Base-by-base conservation (phyloP, 75 land plant species). In the Sequoia sempervirens region DNA sequence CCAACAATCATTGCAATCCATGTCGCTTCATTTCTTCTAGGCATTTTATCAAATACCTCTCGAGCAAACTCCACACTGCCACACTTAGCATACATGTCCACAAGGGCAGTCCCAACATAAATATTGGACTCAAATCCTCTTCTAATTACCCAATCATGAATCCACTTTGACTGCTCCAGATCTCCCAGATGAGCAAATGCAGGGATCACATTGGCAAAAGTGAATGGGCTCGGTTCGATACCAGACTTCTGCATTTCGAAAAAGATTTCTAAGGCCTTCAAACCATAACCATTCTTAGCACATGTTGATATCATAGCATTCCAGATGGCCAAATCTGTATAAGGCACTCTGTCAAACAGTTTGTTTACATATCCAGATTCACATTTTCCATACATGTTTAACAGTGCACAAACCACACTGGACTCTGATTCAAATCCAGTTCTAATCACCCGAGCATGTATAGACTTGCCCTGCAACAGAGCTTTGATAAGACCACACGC, bases 381-480 rank as follows among this genome's bases (percentile, higher is more conserved):
- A 50, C 37, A 78, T 52, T 75, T 75, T 9, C 92, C 95, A 82
- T 93, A 93, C 91, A 95, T 88, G 70, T 89, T 89, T 52, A 92
- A 79, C 58, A 95, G 89, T 28, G 92, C 53, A 82, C 89, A 85
- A 4, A 79, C 52, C 80, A 93, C 86, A 12, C 88, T 88, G 14
- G 23, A 5, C 69, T 90, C 89, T 13, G 82, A 45, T 18, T 50
- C 83, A 37, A 91, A 89, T 26, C 95, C 93, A 83, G 76, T 50
- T 36, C 41, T 81, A 18, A 92, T 1, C 36, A 85, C 92, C 69
- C 83, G 81, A 30, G 87, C 89, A 82, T 93, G 92, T 38, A 92
- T 84, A 53, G 85, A 83, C 81, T 73, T 82, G 11, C 93, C 93
- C 9, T 84, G 78, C 30, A 40, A 47, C 20, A 84, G 14, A 28